These are phyloP conservation scores for Pythium sp. DNA, from an alignment of 352 stramenopile genomes.

Conservation along the genomic window DNA sequence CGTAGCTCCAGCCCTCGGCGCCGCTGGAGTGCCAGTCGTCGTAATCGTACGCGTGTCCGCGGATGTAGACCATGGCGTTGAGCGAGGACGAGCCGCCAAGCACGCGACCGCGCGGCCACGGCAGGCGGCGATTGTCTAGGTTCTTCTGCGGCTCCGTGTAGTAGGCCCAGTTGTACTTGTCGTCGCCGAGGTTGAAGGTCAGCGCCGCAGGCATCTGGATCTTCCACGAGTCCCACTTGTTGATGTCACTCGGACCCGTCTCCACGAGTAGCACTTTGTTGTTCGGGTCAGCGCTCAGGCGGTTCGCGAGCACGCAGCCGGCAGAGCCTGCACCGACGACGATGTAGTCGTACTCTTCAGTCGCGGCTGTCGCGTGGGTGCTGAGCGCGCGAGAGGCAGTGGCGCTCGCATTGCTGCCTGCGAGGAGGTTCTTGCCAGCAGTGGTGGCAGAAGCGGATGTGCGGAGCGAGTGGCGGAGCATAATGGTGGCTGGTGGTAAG, in stretches of 20 bases:
- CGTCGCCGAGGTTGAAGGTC: conserved; percentile 81
- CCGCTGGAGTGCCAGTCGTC: conserved; percentile 79
- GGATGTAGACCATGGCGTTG: conserved; percentile 91
- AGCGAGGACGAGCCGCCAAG: conserved; percentile 87
- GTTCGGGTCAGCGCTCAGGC: conserved; percentile 74
- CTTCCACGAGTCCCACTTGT: conserved; percentile 89
- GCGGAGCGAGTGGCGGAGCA: conserved; percentile 27
- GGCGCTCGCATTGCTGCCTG: neutral
- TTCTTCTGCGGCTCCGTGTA: conserved; percentile 83
- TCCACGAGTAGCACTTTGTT: conserved; percentile 91
- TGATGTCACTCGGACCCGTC: conserved; percentile 76
- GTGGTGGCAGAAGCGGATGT: neutral
- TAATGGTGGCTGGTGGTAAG: neutral
- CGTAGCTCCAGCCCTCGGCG: conserved; percentile 82
- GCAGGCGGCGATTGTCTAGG: conserved; percentile 71
- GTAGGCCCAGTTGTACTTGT: conserved; percentile 90
- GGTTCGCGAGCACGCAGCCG: conserved; percentile 90
- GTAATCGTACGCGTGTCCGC: conserved; percentile 86
- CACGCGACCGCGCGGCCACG: conserved; percentile 85
- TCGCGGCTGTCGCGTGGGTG: conserved; percentile 11
- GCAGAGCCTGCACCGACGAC: conserved; percentile 90
- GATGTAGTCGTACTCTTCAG: conserved; percentile 87
- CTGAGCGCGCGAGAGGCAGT: conserved; percentile 22
- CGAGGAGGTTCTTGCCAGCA: neutral
- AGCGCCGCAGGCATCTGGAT: conserved; percentile 88